Evolutionary conservation across 441 rosid species (phyloP).

Genomic region (Populus hybrid): DNA sequence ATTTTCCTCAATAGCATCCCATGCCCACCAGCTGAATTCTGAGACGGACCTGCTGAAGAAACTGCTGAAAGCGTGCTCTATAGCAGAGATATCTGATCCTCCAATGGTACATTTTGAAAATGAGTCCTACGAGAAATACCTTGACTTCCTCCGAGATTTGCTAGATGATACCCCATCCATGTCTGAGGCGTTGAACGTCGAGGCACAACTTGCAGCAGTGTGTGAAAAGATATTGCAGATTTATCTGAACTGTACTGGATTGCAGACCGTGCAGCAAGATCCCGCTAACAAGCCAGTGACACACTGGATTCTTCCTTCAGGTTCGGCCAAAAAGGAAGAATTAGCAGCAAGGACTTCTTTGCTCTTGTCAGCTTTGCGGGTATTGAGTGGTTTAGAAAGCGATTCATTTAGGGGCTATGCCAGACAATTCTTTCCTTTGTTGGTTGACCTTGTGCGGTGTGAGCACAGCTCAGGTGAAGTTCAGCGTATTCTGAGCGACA

Average conservation of each 20-base stretch:
- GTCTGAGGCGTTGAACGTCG: slow-evolving; percentile 51
- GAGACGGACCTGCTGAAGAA: slow-evolving; percentile 57
- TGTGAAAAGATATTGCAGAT: slow-evolving; percentile 59
- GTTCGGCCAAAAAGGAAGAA: slow-evolving; percentile 78
- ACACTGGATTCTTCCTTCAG: slow-evolving; percentile 72
- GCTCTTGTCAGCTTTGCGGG: slow-evolving; percentile 59
- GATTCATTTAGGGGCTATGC: slow-evolving; percentile 56
- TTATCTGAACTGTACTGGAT: slow-evolving; percentile 56
- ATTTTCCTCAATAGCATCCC: slow-evolving; percentile 58
- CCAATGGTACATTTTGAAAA: slow-evolving; percentile 88
- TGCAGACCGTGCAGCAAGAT: slow-evolving; percentile 16
- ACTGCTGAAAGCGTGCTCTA: slow-evolving; percentile 68
- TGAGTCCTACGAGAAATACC: slow-evolving; percentile 70
- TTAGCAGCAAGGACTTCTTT: slow-evolving; percentile 70
- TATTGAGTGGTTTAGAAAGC: slow-evolving; percentile 48
- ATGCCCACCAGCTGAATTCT: slow-evolving; percentile 67
- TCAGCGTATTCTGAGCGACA: slow-evolving; percentile 54
- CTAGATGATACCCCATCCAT: slow-evolving; percentile 38
- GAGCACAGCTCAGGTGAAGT: slow-evolving; percentile 91
- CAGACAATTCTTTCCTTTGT: slow-evolving; percentile 58
- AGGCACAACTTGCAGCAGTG: slow-evolving; percentile 48
- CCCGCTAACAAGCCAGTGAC: slow-evolving; percentile 20
- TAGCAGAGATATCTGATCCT: slow-evolving; percentile 74
- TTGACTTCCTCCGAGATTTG: slow-evolving; percentile 60
- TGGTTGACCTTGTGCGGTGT: slow-evolving; percentile 78